Evolutionary conservation across 768 basidiomycete species (phyloP), one percentile per base, ranked within the genome.

Genomic region (Termitomyces sp.): DNA sequence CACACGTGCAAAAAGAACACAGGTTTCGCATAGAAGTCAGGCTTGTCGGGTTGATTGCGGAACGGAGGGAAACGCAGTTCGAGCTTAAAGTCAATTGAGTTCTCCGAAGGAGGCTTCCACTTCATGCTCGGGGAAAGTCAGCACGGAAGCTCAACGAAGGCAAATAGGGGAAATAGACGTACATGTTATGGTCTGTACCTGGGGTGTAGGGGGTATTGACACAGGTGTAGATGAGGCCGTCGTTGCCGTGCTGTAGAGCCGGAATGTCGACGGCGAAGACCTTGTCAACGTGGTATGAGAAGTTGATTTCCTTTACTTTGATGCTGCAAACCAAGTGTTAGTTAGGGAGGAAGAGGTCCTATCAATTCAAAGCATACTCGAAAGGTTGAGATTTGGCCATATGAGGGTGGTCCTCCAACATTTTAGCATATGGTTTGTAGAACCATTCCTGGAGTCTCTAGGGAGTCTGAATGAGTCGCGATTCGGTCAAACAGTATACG

Each of bases 51-150:
- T 51, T 86, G 71, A 23, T 73, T 72, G 16, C 69, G 67, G 4
- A 73, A 70, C 1, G 93, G 84, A 0, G 96, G 95, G 69, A 98
- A 99, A 32, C 93, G 87, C n/a, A 99, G 76, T 48, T 95, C 82
- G 29, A 98, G 87, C 70, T 94, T 93, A 78, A 99, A 98, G 71
- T 99, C 97, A 65, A 98, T 89, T 1, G 95, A 95, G 69, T 99
- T 99, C 68, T 98, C 96, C 2, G 89, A 91, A 0, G 97, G 95
- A 1, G 95, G 95, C 71, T 99, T 99, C 97, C 97, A 99, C 72
- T 99, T 99, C 66, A 99, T 71, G 61, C 96, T 98, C 62, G 27
- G n/a, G 59, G 27, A 25, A n/a, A 21, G 42, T 34, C 17, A 46
- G 61, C 23, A 32, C 54, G n/a, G 37, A 40, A 51, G 63, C 38